Percentiles rank a stretch among this genome's conserved stretches.
These are phyloP conservation scores for Cercospora sojina DNA, from an alignment of 2,329 filamentous ascomycete genomes.

Conservation along the genomic window DNA sequence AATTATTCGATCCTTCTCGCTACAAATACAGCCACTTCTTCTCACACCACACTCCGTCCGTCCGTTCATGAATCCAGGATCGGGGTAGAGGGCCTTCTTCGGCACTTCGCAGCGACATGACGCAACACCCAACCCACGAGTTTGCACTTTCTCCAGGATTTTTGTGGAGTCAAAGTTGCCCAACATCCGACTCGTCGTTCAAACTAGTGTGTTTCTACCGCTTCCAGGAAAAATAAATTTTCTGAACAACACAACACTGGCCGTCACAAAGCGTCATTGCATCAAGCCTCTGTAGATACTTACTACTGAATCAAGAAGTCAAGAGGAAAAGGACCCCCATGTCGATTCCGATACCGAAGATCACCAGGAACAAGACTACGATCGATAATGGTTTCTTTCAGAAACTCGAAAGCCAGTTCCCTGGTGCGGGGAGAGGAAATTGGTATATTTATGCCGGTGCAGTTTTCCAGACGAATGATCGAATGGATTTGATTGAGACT, in stretches of 20 bases:
- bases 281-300: background rate
- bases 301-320: background rate
- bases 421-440: slow-evolving; percentile 9
- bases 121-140: background rate
- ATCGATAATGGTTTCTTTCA: slow-evolving; percentile 21
- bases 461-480: slow-evolving; percentile 25
- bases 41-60: background rate
- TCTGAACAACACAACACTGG: background rate
- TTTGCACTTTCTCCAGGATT: slow-evolving; percentile 1
- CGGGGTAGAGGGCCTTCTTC: background rate
- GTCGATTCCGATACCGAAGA: slow-evolving; percentile 2
- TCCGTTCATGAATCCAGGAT: background rate
- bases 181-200: background rate
- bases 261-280: background rate
- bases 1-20: background rate
- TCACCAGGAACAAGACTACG: slow-evolving; percentile 8
- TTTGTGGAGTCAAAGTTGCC: background rate
- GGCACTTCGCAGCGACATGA: background rate
- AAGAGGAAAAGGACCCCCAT: background rate
- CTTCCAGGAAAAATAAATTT: background rate
- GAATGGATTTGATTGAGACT: slow-evolving; percentile 20
- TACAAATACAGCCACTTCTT: background rate
- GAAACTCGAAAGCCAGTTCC: slow-evolving; percentile 19
- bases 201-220: background rate
- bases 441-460: slow-evolving; percentile 24